Evolutionary conservation across 164 flowering plant genomes (phyloP).

Genomic region (Santalum album): DNA sequence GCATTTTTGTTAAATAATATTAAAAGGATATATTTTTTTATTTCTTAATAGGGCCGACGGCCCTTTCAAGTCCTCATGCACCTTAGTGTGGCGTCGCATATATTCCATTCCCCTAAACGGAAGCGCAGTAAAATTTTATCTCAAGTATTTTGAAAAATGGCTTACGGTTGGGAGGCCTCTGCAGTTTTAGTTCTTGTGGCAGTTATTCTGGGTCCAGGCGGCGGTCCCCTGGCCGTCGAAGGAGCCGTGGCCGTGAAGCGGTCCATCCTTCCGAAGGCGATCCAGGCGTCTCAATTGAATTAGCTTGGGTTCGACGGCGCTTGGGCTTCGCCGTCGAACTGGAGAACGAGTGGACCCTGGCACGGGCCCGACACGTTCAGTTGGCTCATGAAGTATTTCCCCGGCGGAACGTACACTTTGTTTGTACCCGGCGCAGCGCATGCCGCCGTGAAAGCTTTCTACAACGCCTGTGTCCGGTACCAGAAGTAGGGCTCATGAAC

Average conservation of each 20-base stretch:
- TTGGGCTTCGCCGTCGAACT: background rate
- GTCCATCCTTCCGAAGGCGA: background rate
- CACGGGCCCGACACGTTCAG: background rate
- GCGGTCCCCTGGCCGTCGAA: constrained; percentile 4
- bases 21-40: too few species aligned
- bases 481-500: too few species aligned
- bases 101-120: too few species aligned
- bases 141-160: constrained; percentile 87
- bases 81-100: too few species aligned
- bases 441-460: too few species aligned
- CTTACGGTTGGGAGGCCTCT: background rate
- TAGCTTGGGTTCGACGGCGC: background rate
- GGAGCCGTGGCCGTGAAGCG: background rate
- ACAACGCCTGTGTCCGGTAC: too few species aligned
- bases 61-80: too few species aligned
- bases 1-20: too few species aligned
- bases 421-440: background rate
- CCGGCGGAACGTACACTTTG: background rate
- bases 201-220: background rate
- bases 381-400: background rate
- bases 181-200: background rate
- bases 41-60: too few species aligned
- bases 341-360: background rate
- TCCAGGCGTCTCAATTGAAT: background rate
- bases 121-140: constrained; percentile 54